These are phyloP conservation scores for Xylaria polymorpha DNA, from an alignment of 2,329 filamentous ascomycete genomes.

Conservation along the genomic window DNA sequence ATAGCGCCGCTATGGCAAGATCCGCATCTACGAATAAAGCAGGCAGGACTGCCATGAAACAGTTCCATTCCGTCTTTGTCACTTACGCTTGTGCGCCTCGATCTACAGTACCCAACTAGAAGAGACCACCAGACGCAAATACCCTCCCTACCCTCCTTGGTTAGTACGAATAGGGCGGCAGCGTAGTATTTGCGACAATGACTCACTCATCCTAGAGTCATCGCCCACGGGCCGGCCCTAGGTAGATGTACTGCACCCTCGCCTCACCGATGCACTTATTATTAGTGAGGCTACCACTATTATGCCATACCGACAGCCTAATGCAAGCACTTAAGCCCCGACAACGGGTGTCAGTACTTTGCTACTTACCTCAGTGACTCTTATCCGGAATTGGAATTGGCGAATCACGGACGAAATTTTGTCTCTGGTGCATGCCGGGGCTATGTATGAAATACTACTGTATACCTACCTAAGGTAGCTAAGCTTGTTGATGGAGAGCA, in stretches of 20 bases:
- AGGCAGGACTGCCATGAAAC: background rate
- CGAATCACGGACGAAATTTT: slow-evolving; percentile 31
- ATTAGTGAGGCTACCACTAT: background rate
- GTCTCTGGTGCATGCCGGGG: too few species aligned
- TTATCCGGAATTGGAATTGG: slow-evolving; percentile 33
- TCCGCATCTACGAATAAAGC: background rate
- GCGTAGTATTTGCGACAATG: slow-evolving; percentile 1
- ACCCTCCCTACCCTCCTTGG: background rate
- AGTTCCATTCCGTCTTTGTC: background rate
- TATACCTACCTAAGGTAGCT: too few species aligned
- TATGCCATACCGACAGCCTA: slow-evolving; percentile 16
- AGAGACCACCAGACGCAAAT: background rate
- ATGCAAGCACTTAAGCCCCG: slow-evolving; percentile 41
- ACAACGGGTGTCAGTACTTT: slow-evolving; percentile 22
- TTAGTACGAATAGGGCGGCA: background rate
- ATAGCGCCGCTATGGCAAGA: background rate
- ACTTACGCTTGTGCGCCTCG: background rate
- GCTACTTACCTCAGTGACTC: background rate
- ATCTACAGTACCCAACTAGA: background rate
- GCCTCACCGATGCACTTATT: background rate
- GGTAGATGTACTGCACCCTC: background rate
- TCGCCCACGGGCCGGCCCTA: background rate
- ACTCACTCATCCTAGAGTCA: slow-evolving; percentile 32
- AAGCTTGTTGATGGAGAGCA: too few species aligned
- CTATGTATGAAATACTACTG: too few species aligned